These are phyloP conservation scores for Lasiosphaeriaceae sp. DNA, from an alignment of 495 filamentous ascomycete species.

Conservation along the genomic window DNA sequence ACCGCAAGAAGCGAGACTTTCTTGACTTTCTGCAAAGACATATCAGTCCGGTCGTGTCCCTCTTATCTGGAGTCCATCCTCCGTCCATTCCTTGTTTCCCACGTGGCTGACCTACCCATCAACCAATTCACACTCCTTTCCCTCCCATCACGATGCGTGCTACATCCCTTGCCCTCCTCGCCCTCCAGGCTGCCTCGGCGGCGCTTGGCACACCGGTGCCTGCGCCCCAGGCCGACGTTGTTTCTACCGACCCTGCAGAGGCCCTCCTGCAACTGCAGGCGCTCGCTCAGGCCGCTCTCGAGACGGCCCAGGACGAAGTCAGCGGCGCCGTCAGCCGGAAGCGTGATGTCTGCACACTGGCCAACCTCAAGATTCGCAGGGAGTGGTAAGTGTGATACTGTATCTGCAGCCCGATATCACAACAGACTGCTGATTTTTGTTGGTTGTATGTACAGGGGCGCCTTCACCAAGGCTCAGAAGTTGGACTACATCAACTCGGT, in stretches of 20 bases:
- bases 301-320: constrained; percentile 1
- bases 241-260: not conserved
- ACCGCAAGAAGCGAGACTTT: no score
- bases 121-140: not conserved
- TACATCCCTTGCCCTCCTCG: not conserved
- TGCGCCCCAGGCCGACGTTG: not conserved
- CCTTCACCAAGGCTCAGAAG: constrained; percentile 40
- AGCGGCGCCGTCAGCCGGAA: not conserved
- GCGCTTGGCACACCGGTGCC: constrained; percentile 2
- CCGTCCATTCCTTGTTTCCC: not conserved
- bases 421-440: no score
- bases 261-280: not conserved
- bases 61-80: not conserved
- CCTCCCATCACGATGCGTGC: constrained; percentile 2
- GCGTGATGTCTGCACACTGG: constrained; percentile 1
- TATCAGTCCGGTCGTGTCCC: no score
- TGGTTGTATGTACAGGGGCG: constrained; percentile 33
- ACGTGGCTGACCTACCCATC: not conserved
- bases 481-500: constrained; percentile 59
- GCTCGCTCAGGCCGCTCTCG: not conserved
- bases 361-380: constrained; percentile 9
- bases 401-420: no score
- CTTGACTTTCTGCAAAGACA: no score
- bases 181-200: constrained; percentile 7
- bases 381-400: constrained; percentile 10